Percentiles rank a stretch among this genome's conserved stretches.
phyloP scores from a whole-genome alignment of 345 rosid genomes.

The Ricinus communis region DNA sequence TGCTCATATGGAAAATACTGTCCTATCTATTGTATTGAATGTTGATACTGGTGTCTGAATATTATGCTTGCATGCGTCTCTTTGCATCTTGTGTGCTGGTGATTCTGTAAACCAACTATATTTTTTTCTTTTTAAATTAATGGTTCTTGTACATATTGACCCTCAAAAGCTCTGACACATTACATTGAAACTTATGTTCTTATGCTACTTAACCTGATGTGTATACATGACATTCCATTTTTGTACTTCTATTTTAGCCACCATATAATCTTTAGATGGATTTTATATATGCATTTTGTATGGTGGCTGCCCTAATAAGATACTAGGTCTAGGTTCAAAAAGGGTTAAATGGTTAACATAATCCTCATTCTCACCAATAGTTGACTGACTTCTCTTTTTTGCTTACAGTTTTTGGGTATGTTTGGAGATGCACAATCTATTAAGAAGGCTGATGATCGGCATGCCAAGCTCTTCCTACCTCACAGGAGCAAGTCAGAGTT shows the following conservation, averaged over 20 bases:
- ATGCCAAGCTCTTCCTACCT: slow-evolving; percentile 70
- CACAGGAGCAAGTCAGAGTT: slow-evolving; percentile 62
- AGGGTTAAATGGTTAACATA: background rate
- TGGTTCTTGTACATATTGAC: too few species aligned
- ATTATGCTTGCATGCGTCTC: too few species aligned
- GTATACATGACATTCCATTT: background rate
- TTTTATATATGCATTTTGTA: background rate
- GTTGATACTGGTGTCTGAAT: too few species aligned
- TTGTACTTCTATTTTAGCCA: background rate
- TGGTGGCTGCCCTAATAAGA: background rate
- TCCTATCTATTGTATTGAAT: too few species aligned
- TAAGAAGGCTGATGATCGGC: slow-evolving; percentile 77
- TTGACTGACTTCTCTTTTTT: background rate
- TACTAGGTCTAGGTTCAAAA: background rate
- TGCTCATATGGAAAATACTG: too few species aligned
- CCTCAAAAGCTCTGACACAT: background rate
- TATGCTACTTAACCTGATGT: background rate
- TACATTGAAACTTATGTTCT: background rate
- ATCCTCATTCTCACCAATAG: slow-evolving; percentile 7
- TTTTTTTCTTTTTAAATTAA: too few species aligned
- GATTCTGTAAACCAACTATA: too few species aligned
- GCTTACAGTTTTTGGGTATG: slow-evolving; percentile 70
- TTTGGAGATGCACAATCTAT: slow-evolving; percentile 68
- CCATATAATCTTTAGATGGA: background rate
- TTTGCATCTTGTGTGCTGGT: too few species aligned